Evolutionary conservation across 176 grass and related monocot genomes (phyloP).

Genomic region (Triticum aestivum): IWGSC_CS_RefSeq_v2.1 NC_057804.1:191481151-191481650

Average conservation of each 20-base stretch:
- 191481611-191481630: conserved; percentile 14
- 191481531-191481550: conserved; percentile 15
- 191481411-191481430: conserved; percentile 64
- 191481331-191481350: conserved; percentile 65
- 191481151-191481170: conserved; percentile 67
- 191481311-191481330: conserved; percentile 46
- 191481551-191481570: conserved; percentile 18
- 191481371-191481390: conserved; percentile 69
- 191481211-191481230: conserved; percentile 62
- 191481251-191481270: conserved; percentile 55
- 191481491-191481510: conserved; percentile 66
- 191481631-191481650: conserved; percentile 2
- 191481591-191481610: conserved; percentile 1
- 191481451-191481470: conserved; percentile 57
- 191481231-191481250: conserved; percentile 44
- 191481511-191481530: conserved; percentile 62
- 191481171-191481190: conserved; percentile 61
- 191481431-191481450: conserved; percentile 61
- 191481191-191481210: conserved; percentile 59
- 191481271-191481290: conserved; percentile 57
- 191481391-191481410: conserved; percentile 68
- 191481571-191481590: neutral
- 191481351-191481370: conserved; percentile 63
- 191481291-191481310: conserved; percentile 55
- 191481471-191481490: conserved; percentile 59